Evolutionary conservation across 176 grass and related monocot genomes (phyloP), one percentile per base, ranked within the genome.

Genomic region (Zoysia pacifica): DNA sequence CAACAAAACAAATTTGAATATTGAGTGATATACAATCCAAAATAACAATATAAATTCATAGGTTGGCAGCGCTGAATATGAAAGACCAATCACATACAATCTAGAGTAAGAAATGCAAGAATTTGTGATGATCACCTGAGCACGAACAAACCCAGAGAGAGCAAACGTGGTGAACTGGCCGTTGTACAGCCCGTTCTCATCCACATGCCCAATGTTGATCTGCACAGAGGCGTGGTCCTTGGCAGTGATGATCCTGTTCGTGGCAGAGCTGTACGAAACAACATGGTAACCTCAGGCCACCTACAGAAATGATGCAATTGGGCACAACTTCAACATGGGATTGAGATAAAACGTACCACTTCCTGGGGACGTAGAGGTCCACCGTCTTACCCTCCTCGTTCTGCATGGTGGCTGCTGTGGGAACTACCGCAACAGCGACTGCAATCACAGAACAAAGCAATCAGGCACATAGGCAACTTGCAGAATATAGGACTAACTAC

Each of bases 141-240:
- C 81, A 80, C 93, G 93, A 65, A 95, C 78, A 46, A 89, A 95
- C 8, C 93, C 93, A 82, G 84, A 91, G 74, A 95, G 93, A 71
- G 93, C 87, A 76, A 86, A 95, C 12, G 87, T 92, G 81, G 87
- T 85, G 65, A 87, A 92, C 53, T 62, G 84, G 40, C 93, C 93
- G 18, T 86, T 83, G 1, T 92, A 95, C 62, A 95, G 38, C 3
- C 93, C 93, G 60, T 92, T 95, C 82, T 91, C 84, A 81, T 95
- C 93, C 9, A 95, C 3, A 18, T 95, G 93, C 5, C 93, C 93
- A 58, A 95, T 76, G 74, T 92, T 95, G 81, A 95, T 87, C 82
- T 95, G 93, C 53, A 95, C 93, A 49, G 93, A 95, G 16, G 93
- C 93, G 13, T 95, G 93, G 58, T 95, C 93, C 87, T 89, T 89